Conservation (phyloP, 2,329 filamentous ascomycete genomes). For the Aspergillus phoenicis region DNA sequence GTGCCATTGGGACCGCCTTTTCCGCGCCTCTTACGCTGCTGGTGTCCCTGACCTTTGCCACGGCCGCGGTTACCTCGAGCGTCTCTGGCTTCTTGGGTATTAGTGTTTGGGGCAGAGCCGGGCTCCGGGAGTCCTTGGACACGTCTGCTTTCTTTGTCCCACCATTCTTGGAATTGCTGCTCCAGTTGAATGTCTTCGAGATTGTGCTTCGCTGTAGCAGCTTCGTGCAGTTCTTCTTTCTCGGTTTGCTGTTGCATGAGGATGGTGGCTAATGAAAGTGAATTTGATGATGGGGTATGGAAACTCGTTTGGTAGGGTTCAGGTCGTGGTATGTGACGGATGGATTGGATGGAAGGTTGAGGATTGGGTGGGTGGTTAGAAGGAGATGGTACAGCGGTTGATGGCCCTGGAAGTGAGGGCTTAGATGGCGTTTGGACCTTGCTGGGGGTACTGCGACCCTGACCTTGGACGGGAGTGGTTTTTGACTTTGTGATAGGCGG, state of each 20-base stretch:
- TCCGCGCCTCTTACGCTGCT: constrained; percentile 20
- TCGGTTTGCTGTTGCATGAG: constrained; percentile 83
- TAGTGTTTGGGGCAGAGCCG: constrained; percentile 11
- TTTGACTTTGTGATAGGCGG: constrained; percentile 29
- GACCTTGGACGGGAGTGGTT: constrained; percentile 49
- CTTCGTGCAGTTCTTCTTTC: constrained; percentile 79
- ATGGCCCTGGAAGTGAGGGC: constrained; percentile 31
- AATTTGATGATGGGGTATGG: constrained; percentile 61
- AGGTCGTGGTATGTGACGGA: constrained; percentile 53
- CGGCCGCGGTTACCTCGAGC: constrained; percentile 19
- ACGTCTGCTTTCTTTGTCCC: constrained; percentile 44
- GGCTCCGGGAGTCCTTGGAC: constrained; percentile 37
- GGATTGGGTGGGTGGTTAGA: constrained; percentile 25
- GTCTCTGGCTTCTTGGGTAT: constrained; percentile 13
- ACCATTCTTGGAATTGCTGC: constrained; percentile 83
- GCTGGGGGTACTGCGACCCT: constrained; percentile 42
- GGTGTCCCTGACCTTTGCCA: constrained; percentile 16
- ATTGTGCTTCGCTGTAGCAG: constrained; percentile 77
- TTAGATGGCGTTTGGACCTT: constrained; percentile 21
- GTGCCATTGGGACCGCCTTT: constrained; percentile 11
- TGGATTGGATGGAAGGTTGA: constrained; percentile 42
- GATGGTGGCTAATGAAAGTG: constrained; percentile 83
- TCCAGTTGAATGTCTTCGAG: constrained; percentile 95
- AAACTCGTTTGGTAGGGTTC: constrained; percentile 32
- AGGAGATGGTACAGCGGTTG: constrained; percentile 37